A percentile compares a stretch with the other conserved stretches of the same genome.
Conservation (phyloP, 305 asterid genomes). For the Fraxinus velutina region DNA sequence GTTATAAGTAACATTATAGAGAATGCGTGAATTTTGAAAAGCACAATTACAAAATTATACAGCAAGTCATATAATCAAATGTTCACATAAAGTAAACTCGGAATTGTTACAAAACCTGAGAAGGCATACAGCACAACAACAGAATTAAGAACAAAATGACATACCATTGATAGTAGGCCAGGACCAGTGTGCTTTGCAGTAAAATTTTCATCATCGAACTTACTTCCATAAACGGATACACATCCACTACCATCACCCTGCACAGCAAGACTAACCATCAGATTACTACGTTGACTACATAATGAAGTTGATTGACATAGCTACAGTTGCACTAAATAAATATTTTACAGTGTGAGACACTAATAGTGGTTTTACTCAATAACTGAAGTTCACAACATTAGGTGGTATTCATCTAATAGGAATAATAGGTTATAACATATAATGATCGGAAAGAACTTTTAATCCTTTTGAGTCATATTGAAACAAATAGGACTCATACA, state of each 20-base stretch:
- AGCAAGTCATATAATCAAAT: background rate
- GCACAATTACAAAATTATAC: background rate
- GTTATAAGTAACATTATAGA: background rate
- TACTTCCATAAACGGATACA: constrained; percentile 84
- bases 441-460: background rate
- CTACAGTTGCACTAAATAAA: background rate
- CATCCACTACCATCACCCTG: constrained; percentile 99
- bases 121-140: constrained; percentile 4
- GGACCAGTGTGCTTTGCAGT: constrained; percentile 97
- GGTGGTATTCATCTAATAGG: background rate
- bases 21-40: background rate
- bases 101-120: constrained; percentile 13
- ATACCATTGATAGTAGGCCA: constrained; percentile 90
- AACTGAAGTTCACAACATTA: background rate
- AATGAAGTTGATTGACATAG: background rate
- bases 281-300: constrained; percentile 7
- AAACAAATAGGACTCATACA: constrained; percentile 1
- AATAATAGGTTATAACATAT: constrained; percentile 3
- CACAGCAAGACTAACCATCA: constrained; percentile 24
- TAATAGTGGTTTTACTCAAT: background rate
- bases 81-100: background rate
- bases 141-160: constrained; percentile 11
- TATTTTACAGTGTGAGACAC: background rate
- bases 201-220: constrained; percentile 93
- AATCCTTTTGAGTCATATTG: background rate